Evolutionary conservation across 2,329 filamentous ascomycete species (phyloP), one percentile per base, ranked within the genome.

Genomic region (Harringtonia lauricola): DNA sequence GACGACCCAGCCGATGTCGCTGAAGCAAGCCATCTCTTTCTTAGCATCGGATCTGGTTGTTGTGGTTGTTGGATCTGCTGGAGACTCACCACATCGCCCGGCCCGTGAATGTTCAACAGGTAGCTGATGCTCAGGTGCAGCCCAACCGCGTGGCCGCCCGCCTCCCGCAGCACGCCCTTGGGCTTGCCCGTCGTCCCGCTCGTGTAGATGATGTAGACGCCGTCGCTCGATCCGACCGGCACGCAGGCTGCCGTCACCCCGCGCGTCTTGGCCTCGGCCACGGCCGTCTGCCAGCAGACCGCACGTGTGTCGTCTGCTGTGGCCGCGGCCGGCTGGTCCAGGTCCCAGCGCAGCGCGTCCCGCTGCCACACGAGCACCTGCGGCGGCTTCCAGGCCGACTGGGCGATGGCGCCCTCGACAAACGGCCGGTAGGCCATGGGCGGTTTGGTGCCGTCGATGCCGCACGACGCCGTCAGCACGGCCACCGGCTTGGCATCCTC

Each of bases 1-100:
- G 0, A 92, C 86, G 0, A 89, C 86, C 90, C 89, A 95, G 28
- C 89, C 90, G 45, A 95, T 90, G 56, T 96, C 89, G 14, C 62
- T 66, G 39, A 62, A 62, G 46, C 58, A 60, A 21, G 57, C 61
- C 57, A 63, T 61, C 57, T 60, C n/a, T n/a, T n/a, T n/a, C n/a
- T n/a, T n/a, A n/a, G n/a, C n/a, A n/a, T n/a, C n/a, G n/a, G n/a
- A n/a, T n/a, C n/a, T n/a, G n/a, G n/a, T n/a, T n/a, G n/a, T n/a
- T n/a, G n/a, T n/a, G n/a, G n/a, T n/a, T n/a, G n/a, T n/a, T n/a
- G n/a, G n/a, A n/a, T n/a, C n/a, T n/a, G n/a, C n/a, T n/a, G n/a
- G n/a, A n/a, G n/a, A 52, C 57, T 41, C 43, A 59, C 57, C 39
- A 94, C 86, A 58, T 94, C 87, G 0, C 86, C 86, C 0, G 86